phyloP scores from a whole-genome alignment of 2,329 filamentous ascomycete species.

The Kalmusia sp. region DNA sequence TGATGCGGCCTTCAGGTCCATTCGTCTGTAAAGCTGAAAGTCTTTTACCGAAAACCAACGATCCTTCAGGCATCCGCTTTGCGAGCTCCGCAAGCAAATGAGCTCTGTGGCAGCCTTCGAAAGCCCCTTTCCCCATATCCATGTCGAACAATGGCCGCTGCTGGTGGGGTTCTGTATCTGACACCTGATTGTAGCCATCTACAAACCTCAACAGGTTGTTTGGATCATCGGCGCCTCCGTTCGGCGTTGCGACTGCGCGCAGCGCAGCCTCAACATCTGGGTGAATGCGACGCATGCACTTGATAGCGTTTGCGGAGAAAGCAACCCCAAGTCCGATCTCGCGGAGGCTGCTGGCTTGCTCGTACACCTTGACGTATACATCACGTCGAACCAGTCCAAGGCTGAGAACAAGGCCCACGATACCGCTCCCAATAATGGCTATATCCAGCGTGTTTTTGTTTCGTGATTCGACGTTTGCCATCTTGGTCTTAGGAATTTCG shows the following conservation, averaged over 20 bases:
- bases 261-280: conserved; percentile 38
- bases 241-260: too few species aligned
- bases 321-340: conserved; percentile 29
- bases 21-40: neutral
- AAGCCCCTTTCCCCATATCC: too few species aligned
- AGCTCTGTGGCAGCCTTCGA: conserved; percentile 21
- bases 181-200: too few species aligned
- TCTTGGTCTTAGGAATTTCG: too few species aligned
- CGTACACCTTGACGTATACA: conserved; percentile 23
- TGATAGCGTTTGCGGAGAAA: conserved; percentile 57
- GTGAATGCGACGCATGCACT: conserved; percentile 58
- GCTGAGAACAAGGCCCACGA: conserved; percentile 21
- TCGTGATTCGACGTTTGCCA: too few species aligned
- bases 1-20: neutral
- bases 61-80: neutral
- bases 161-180: too few species aligned
- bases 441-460: too few species aligned
- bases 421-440: conserved; percentile 31
- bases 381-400: conserved; percentile 18
- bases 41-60: neutral
- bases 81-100: neutral
- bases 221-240: too few species aligned
- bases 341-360: conserved; percentile 17
- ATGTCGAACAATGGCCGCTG: too few species aligned
- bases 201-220: too few species aligned